phyloP scores from a whole-genome alignment of 1,284 basidiomycete genomes.

The Apiotrichum brassicae region DNA sequence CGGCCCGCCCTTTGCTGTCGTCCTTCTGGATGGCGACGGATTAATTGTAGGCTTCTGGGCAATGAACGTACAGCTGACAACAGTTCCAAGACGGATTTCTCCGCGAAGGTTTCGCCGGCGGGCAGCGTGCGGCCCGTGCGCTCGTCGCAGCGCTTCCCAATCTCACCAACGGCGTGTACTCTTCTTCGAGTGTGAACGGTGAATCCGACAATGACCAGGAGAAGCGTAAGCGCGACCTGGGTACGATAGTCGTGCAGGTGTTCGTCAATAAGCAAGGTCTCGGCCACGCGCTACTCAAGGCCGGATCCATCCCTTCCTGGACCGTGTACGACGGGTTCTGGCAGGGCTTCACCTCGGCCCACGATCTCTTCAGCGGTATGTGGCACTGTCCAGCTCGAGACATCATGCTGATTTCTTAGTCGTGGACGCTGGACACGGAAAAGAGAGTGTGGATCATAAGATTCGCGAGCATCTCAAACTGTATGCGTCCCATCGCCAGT shows the following conservation, averaged over 20 bases:
- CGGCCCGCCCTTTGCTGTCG: conserved; percentile 26
- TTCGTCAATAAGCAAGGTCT: conserved; percentile 39
- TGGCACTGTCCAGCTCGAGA: background rate
- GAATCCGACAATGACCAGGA: background rate
- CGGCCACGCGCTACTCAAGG: conserved; percentile 33
- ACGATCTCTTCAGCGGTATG: conserved; percentile 38
- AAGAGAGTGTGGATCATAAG: conserved; percentile 61
- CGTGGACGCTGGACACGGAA: conserved; percentile 64
- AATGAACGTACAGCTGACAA: background rate
- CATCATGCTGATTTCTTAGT: conserved; percentile 48
- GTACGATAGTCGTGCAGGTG: conserved; percentile 31
- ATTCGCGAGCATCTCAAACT: conserved; percentile 70
- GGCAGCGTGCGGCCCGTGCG: conserved; percentile 32
- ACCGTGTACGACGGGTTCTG: conserved; percentile 36
- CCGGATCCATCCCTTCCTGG: conserved; percentile 28
- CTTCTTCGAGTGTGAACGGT: background rate
- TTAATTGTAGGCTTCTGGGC: conserved; percentile 28
- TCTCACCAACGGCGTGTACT: conserved; percentile 12
- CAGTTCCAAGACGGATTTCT: conserved; percentile 31
- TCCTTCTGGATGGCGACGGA: conserved; percentile 41
- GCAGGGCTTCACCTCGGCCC: conserved; percentile 35
- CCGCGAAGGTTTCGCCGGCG: conserved; percentile 32
- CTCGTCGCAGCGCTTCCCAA: conserved; percentile 25
- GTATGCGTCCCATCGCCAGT: conserved; percentile 67
- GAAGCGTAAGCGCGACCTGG: conserved; percentile 6